Evolutionary conservation across 257 asterid species (phyloP), one percentile per base, ranked within the genome.

Genomic region (Fraxinus americana): DNA sequence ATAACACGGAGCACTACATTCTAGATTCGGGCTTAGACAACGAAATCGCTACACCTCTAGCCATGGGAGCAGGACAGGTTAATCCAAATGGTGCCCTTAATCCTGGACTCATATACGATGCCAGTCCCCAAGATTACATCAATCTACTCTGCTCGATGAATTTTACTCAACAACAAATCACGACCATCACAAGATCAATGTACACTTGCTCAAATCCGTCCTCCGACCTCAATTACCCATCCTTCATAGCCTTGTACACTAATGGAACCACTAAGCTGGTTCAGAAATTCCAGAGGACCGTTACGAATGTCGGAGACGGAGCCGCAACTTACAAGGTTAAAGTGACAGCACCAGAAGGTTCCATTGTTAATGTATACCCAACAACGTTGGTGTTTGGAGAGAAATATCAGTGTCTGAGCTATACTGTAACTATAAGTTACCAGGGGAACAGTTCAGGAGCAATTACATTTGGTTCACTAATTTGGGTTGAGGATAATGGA

Each of bases 51-150:
- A 76, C 84, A 4, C 90, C 90, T 43, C 19, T 83, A 7, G 81
- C 83, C 13, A 86, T 86, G 83, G 90, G 91, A 32, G 78, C 89
- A 10, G 92, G 92, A 1, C 82, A 82, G 1, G 84, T 88, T 71
- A 70, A 82, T 72, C 92, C 90, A 41, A 88, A 88, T 65, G 23
- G 76, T 1, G 90, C 92, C 8, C 78, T 88, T 0, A 83, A 86
- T 75, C 92, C 89, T 0, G 92, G 92, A 9, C 83, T 88, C 4
- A 77, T 88, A 12, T 86, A 88, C 5, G 87, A 88, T 30, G 81
- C 80, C 2, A 30, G 72, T 0, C 21, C 70, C 4, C 81, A 86
- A 77, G 90, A 88, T 32, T 88, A 86, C 25, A 45, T 86, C 1
- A 76, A 81, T 35, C 76, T 86, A 4, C 73, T 88, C 2, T 88